Conservation (phyloP, 139 green algal genomes). For the Coccomyxa sp. region DNA sequence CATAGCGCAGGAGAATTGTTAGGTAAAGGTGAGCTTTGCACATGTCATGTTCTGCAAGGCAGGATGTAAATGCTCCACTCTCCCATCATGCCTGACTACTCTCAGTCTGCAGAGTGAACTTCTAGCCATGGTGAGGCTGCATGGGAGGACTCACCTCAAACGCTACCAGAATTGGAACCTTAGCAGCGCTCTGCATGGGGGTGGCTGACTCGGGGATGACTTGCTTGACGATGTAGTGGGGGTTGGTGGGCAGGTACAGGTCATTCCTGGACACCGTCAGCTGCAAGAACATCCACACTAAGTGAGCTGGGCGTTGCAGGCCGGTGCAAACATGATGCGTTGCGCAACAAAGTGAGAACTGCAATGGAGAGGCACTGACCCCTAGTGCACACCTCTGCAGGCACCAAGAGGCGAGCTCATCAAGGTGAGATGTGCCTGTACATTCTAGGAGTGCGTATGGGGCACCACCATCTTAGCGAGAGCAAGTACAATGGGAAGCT, state of each 20-base stretch:
- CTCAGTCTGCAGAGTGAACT: too few relatives aligned
- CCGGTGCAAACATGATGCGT: background rate
- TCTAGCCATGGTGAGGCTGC: background rate
- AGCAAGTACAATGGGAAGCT: background rate
- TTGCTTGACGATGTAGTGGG: slow-evolving; percentile 55
- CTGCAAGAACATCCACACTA: slow-evolving; percentile 2
- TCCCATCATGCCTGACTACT: slow-evolving; percentile 5
- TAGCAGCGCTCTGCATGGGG: slow-evolving; percentile 84
- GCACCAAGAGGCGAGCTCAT: too few relatives aligned
- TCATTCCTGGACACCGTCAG: slow-evolving; percentile 46
- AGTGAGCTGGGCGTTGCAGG: background rate
- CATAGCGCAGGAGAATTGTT: too few relatives aligned
- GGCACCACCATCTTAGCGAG: too few relatives aligned
- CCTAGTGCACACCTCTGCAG: too few relatives aligned
- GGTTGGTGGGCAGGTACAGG: slow-evolving; percentile 90
- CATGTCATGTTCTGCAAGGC: background rate
- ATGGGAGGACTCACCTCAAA: slow-evolving; percentile 69
- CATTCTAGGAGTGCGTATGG: too few relatives aligned
- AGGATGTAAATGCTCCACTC: background rate
- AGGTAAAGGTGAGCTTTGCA: too few relatives aligned
- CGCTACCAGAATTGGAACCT: slow-evolving; percentile 87
- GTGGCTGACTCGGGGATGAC: slow-evolving; percentile 58
- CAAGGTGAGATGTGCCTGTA: too few relatives aligned
- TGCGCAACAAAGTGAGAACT: background rate
- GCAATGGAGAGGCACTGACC: background rate